Evolutionary conservation across 1,284 basidiomycete genomes (phyloP).

Genomic region (Ustilago tritici): DNA sequence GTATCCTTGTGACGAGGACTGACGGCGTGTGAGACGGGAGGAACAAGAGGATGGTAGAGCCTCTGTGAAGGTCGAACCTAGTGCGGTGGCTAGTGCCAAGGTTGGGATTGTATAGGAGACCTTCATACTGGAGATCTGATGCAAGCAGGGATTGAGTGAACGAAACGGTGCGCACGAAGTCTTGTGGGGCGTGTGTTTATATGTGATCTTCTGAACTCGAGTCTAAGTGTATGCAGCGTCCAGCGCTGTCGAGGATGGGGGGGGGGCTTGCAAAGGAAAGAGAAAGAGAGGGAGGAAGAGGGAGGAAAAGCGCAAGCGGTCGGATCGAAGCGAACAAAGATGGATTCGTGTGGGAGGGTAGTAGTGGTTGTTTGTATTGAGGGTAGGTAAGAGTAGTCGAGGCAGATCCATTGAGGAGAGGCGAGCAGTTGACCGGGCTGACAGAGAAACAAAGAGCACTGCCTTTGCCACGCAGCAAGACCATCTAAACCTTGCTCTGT

Average conservation of each 20-base stretch:
- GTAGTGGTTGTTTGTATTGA: neutral
- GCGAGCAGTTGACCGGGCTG: neutral
- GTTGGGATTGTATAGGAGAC: neutral
- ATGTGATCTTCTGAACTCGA: neutral
- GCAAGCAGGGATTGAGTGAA: neutral
- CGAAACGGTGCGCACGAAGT: neutral
- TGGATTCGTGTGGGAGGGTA: neutral
- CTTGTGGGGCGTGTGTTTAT: neutral
- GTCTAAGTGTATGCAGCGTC: neutral
- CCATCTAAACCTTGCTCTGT: slow-evolving; percentile 1
- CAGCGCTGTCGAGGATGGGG: neutral
- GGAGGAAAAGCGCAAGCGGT: neutral
- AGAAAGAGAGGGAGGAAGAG: neutral
- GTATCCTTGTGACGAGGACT: slow-evolving; percentile 24
- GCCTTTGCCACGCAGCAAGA: slow-evolving; percentile 3
- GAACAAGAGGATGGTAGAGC: slow-evolving; percentile 14
- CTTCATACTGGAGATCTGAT: slow-evolving; percentile 18
- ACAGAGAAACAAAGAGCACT: neutral
- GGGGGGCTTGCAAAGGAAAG: neutral
- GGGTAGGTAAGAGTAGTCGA: neutral
- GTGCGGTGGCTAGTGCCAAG: slow-evolving; percentile 19
- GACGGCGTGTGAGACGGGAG: slow-evolving; percentile 15
- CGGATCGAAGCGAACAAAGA: neutral
- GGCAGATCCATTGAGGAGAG: neutral
- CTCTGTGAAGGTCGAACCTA: slow-evolving; percentile 3